Percentiles rank a stretch among this genome's conserved stretches.
Evolutionary conservation across 1,284 basidiomycete genomes (phyloP).

Genomic region (Sanghuangporus sanghuang): DNA sequence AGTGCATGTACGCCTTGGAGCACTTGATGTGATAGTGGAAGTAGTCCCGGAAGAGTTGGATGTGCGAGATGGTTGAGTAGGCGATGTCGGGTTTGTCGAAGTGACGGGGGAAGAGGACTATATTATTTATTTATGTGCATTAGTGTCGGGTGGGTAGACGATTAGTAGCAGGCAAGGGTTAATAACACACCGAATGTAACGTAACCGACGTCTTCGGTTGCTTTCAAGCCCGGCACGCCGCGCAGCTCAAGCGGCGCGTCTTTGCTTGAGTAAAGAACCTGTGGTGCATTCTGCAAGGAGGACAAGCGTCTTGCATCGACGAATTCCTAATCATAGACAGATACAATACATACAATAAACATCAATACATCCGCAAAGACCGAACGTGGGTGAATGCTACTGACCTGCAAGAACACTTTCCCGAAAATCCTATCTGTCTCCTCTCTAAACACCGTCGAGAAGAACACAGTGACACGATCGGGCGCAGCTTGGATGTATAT

Average conservation of each 20-base stretch:
- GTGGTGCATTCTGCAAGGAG: conserved; percentile 93
- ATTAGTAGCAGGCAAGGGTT: not conserved
- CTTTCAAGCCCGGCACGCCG: conserved; percentile 75
- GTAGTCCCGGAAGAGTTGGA: conserved; percentile 97
- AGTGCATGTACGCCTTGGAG: conserved; percentile 99
- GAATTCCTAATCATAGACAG: conserved; percentile 71
- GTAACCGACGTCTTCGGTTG: conserved; percentile 92
- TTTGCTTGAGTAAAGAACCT: conserved; percentile 95
- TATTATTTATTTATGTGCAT: not conserved
- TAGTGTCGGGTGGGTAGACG: not conserved
- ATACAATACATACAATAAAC: not conserved
- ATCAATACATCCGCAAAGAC: not conserved
- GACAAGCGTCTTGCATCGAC: conserved; percentile 94
- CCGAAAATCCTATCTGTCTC: conserved; percentile 98
- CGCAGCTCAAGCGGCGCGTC: conserved; percentile 96
- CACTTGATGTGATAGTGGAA: conserved; percentile 99
- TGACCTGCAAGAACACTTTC: conserved; percentile 93
- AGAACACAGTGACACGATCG: conserved; percentile 97
- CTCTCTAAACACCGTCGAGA: conserved; percentile 95
- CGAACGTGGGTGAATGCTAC: conserved; percentile 20
- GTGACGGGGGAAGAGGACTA: conserved; percentile 95
- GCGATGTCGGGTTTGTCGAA: conserved; percentile 76
- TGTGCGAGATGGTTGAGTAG: conserved; percentile 87
- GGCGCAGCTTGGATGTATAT: conserved; percentile 92
- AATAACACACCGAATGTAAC: conserved; percentile 77